Percentiles rank a stretch among this genome's conserved stretches.
Conservation (phyloP, 495 filamentous ascomycete genomes). For the Xylaria scruposa region DNA sequence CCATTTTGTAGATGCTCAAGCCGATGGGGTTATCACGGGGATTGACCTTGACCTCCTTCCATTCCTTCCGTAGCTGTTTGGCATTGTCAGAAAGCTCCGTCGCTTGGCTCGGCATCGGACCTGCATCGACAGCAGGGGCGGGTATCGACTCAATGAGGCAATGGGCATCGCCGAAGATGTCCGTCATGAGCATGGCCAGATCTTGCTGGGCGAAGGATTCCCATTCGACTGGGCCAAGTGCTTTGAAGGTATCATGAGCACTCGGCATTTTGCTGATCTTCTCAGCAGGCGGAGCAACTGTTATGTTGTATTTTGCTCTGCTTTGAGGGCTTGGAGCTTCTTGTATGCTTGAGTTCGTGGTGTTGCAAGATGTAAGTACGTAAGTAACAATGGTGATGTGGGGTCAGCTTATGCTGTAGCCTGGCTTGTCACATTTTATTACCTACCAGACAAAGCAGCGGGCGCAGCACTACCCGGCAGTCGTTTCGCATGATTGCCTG, state of each 20-base stretch:
- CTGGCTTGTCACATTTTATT: background rate
- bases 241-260: conserved; percentile 76
- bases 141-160: conserved; percentile 80
- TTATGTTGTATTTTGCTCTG: background rate
- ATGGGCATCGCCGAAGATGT: conserved; percentile 68
- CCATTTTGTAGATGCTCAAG: conserved; percentile 80
- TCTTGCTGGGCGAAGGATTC: conserved; percentile 61
- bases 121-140: conserved; percentile 28
- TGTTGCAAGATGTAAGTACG: background rate
- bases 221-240: conserved; percentile 75
- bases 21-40: conserved; percentile 76
- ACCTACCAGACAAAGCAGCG: background rate
- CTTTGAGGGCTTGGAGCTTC: too few species aligned
- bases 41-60: conserved; percentile 82
- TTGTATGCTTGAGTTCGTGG: background rate
- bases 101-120: conserved; percentile 21
- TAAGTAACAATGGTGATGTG: background rate
- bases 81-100: conserved; percentile 38
- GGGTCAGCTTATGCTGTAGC: background rate
- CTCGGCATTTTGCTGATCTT: conserved; percentile 56
- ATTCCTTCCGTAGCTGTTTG: conserved; percentile 70
- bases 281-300: background rate
- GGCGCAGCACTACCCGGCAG: too few species aligned
- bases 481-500: background rate
- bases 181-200: conserved; percentile 60